Base-by-base conservation (phyloP, 1,284 basidiomycete genomes). In the Agroathelia rolfsii region DNA sequence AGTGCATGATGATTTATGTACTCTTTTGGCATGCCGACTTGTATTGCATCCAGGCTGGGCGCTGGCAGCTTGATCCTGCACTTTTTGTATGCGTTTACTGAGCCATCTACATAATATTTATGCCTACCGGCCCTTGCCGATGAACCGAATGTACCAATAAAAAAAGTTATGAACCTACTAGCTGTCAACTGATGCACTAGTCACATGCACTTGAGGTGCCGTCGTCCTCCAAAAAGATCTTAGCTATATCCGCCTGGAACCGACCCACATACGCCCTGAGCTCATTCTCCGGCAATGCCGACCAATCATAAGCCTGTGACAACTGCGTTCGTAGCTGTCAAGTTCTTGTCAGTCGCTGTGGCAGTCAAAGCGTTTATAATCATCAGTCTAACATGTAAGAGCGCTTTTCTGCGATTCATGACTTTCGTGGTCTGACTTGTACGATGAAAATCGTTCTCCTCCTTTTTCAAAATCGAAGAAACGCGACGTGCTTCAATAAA, bases 261-360 rank as follows among this genome's bases (percentile, higher is more conserved):
- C 74, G 64, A 23, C 60, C 61, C 24, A 88, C 57, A 45, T 83
- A 81, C 1, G 56, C 56, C 8, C 72, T 48, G 2, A 88, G 58
- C 32, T 82, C 82, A 38, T 64, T 60, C 35, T 79, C 73, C 2
- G 80, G 79, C 14, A 86, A 60, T 3, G 71, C 59, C 8, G 80
- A 82, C 43, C 85, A 62, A 15, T 80, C 69, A 18, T 72, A 56
- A 1, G 73, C 73, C 54, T 87, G 83, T 0, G 56, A 66, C 5
- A 86, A 66, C 46, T 83, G 76, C 0, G 75, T 74, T 30, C 69
- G 65, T 28, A 85, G 69, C 83, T 86, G n/a, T 21, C 26, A 11
- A 10, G 26, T 10, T 28, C 8, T 14, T 10, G 26, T 23, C 17
- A 29, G 32, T 13, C 29, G 12, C 27, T 30, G 13, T 12, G 33